These are phyloP conservation scores for Aspergillus fructus DNA, from an alignment of 2,329 filamentous ascomycete species.

Conservation along the genomic window DNA sequence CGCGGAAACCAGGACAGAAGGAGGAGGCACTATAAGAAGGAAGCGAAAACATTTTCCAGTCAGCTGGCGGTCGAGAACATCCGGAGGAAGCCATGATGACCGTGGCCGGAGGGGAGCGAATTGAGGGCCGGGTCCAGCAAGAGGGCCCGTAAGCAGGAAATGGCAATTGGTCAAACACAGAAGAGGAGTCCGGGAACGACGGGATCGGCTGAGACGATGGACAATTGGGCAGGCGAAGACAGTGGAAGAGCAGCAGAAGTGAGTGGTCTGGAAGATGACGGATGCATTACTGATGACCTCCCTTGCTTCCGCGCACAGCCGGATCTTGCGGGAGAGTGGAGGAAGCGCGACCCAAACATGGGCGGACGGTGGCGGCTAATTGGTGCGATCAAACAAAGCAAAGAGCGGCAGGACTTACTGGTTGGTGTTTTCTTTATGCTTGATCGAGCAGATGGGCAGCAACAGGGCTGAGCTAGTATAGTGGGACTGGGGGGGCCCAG, in stretches of 20 bases:
- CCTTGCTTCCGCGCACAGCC: constrained; percentile 25
- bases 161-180: constrained; percentile 19
- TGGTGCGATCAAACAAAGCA: constrained; percentile 1
- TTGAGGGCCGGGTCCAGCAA: constrained; percentile 13
- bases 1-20: constrained; percentile 9
- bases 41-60: constrained; percentile 17
- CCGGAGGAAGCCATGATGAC: constrained; percentile 9
- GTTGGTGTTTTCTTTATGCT: constrained; percentile 7
- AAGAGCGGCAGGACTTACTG: constrained; percentile 8
- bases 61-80: constrained; percentile 23
- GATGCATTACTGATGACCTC: constrained; percentile 21
- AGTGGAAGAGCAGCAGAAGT: neutral
- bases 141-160: constrained; percentile 8
- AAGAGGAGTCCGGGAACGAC: constrained; percentile 24
- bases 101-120: neutral
- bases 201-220: constrained; percentile 24
- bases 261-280: constrained; percentile 17
- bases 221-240: constrained; percentile 9
- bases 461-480: constrained; percentile 9
- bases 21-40: constrained; percentile 24
- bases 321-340: constrained; percentile 6
- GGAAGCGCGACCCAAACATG: neutral
- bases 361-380: constrained; percentile 1
- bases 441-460: constrained; percentile 4
- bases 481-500: neutral